A percentile compares a stretch with the other conserved stretches of the same genome.
Conservation (phyloP, 2,329 filamentous ascomycete species). For the Botrytis porri region DNA sequence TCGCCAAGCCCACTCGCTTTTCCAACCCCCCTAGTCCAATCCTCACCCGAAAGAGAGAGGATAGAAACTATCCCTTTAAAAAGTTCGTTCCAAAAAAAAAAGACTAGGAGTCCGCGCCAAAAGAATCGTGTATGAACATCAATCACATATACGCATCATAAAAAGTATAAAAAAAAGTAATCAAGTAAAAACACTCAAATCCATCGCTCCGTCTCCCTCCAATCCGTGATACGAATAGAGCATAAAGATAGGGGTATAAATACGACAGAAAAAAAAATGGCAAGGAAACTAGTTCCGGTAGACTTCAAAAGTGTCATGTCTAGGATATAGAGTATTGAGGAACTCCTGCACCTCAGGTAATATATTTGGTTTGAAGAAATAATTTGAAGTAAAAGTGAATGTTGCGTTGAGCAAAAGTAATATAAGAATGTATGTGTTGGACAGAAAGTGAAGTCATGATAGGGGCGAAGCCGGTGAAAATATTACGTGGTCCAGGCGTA, state of each 20-base stretch:
- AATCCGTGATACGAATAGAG: neutral
- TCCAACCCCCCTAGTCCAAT: neutral
- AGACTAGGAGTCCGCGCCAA: neutral
- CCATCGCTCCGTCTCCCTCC: neutral
- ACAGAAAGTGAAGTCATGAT: conserved; percentile 9
- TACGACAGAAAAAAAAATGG: conserved; percentile 2
- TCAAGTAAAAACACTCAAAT: neutral
- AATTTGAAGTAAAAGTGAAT: neutral
- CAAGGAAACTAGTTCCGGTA: neutral
- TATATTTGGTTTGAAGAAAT: neutral
- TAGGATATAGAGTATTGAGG: neutral
- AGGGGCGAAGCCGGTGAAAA: neutral
- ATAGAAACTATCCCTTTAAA: neutral
- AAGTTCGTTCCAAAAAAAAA: neutral
- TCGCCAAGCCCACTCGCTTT: neutral
- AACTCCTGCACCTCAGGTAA: neutral
- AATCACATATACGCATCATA: conserved; percentile 15
- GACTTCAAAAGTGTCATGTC: neutral
- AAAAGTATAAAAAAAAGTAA: neutral
- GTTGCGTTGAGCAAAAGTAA: conserved; percentile 4
- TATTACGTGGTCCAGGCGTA: conserved; percentile 21
- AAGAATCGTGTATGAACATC: conserved; percentile 20
- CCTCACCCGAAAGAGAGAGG: neutral
- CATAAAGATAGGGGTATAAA: conserved; percentile 12
- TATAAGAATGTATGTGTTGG: conserved; percentile 12